Percentiles rank a stretch among this genome's conserved stretches.
Conservation (phyloP, 176 grass and related monocot genomes). For the Bolboschoenus planiculmis region DNA sequence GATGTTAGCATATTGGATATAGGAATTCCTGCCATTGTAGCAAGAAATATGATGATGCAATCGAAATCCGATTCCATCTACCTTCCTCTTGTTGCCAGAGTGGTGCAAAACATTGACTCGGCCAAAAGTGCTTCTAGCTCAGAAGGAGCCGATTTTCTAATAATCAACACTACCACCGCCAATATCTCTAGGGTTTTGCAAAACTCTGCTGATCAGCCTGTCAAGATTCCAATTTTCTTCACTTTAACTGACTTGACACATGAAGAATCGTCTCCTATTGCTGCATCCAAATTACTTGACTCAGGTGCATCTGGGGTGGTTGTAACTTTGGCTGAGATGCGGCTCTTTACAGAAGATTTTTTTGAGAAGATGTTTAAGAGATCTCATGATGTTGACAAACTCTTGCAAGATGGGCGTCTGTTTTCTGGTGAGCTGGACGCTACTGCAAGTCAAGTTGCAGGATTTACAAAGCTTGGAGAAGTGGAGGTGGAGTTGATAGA, state of each 20-base stretch:
- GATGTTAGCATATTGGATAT: slow-evolving; percentile 24
- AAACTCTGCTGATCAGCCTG: slow-evolving; percentile 33
- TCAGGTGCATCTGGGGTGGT: slow-evolving; percentile 76
- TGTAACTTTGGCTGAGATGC: slow-evolving; percentile 50
- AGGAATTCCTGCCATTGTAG: slow-evolving; percentile 92
- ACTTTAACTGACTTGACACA: slow-evolving; percentile 26
- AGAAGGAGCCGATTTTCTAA: slow-evolving; percentile 94
- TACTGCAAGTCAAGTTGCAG: slow-evolving; percentile 49
- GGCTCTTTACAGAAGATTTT: slow-evolving; percentile 38
- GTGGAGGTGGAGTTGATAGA: slow-evolving; percentile 60
- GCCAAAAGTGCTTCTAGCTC: slow-evolving; percentile 69
- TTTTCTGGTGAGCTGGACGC: slow-evolving; percentile 35
- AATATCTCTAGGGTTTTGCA: slow-evolving; percentile 27
- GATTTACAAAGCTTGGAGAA: slow-evolving; percentile 81
- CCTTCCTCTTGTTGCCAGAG: slow-evolving; percentile 89
- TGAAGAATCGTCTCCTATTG: slow-evolving; percentile 38
- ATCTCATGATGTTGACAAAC: slow-evolving; percentile 22
- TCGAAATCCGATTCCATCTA: slow-evolving; percentile 88
- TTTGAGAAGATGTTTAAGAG: slow-evolving; percentile 48
- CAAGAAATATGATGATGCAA: slow-evolving; percentile 98
- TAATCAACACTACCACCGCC: slow-evolving; percentile 32
- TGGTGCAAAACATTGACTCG: slow-evolving; percentile 43
- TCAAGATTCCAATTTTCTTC: slow-evolving; percentile 87
- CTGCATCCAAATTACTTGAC: slow-evolving; percentile 59
- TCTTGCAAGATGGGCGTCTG: slow-evolving; percentile 32